These are phyloP conservation scores for Colletotrichum tofieldiae DNA, from an alignment of 2,329 filamentous ascomycete genomes.

Conservation along the genomic window DNA sequence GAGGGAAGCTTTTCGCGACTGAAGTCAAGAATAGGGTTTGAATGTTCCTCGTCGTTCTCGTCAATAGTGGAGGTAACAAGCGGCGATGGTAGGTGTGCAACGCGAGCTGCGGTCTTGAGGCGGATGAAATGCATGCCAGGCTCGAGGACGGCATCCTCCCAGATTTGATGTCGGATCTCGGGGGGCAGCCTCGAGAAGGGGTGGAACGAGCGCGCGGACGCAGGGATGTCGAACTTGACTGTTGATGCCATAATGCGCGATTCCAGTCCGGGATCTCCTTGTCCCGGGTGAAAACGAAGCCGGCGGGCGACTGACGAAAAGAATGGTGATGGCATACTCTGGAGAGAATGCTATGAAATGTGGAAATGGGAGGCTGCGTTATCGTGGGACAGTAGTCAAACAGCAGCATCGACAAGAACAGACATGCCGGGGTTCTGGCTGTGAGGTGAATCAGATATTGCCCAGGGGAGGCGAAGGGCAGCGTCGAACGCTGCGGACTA, in stretches of 20 bases:
- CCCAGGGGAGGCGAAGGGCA: not conserved
- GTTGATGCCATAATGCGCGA: constrained; percentile 14
- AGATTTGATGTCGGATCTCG: constrained; percentile 55
- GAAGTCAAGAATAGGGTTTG: constrained; percentile 45
- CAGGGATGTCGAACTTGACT: constrained; percentile 53
- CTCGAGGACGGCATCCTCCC: constrained; percentile 50
- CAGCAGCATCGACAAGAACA: not conserved
- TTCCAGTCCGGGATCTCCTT: not conserved
- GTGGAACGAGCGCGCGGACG: constrained; percentile 50
- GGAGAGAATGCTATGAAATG: not conserved
- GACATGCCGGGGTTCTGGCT: not conserved
- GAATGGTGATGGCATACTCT: not conserved
- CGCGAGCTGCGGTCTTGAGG: constrained; percentile 20
- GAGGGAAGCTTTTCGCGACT: constrained; percentile 45
- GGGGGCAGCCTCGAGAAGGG: constrained; percentile 53
- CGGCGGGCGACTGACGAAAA: not conserved
- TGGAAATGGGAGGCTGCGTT: not conserved
- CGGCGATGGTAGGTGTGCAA: not conserved
- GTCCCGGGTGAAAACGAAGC: not conserved
- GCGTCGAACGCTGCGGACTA: not conserved
- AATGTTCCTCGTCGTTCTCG: constrained; percentile 40
- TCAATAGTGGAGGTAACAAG: not conserved
- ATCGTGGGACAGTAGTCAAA: not conserved
- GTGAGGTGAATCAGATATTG: not conserved
- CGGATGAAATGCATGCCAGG: constrained; percentile 55